These are phyloP conservation scores for Purshia tridentata DNA, from an alignment of 306 rosid genomes.

Conservation along the genomic window DNA sequence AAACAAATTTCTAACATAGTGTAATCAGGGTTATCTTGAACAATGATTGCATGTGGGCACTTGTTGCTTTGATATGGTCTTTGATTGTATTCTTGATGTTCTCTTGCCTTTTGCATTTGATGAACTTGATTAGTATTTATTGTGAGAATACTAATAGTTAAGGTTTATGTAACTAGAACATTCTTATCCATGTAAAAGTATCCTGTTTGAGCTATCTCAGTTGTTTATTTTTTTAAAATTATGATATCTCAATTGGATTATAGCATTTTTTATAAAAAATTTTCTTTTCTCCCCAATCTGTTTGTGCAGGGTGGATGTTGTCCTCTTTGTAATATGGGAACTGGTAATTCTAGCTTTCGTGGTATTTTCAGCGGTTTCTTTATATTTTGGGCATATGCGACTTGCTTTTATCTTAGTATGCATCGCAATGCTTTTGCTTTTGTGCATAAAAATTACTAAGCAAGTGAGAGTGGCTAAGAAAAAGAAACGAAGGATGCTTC, in stretches of 20 bases:
- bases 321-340: slow-evolving; percentile 97
- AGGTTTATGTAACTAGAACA: not conserved
- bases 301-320: slow-evolving; percentile 96
- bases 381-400: slow-evolving; percentile 84
- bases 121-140: not conserved
- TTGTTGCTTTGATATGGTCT: not conserved
- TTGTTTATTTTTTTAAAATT: not conserved
- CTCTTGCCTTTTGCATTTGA: not conserved
- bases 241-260: slow-evolving; percentile 1
- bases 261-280: slow-evolving; percentile 14
- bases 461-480: slow-evolving; percentile 94
- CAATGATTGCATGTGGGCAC: not conserved
- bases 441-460: slow-evolving; percentile 94
- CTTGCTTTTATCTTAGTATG: slow-evolving; percentile 76
- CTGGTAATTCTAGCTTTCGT: slow-evolving; percentile 84
- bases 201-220: not conserved
- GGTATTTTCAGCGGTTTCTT: slow-evolving; percentile 87
- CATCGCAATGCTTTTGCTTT: slow-evolving; percentile 69
- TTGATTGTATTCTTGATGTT: not conserved
- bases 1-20: not conserved
- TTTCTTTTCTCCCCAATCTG: slow-evolving; percentile 24
- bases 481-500: slow-evolving; percentile 99
- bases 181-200: not conserved
- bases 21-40: not conserved
- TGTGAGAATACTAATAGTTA: not conserved